Conservation (phyloP, 148 eudicot genomes). For the Salicornia ramosissima region DNA sequence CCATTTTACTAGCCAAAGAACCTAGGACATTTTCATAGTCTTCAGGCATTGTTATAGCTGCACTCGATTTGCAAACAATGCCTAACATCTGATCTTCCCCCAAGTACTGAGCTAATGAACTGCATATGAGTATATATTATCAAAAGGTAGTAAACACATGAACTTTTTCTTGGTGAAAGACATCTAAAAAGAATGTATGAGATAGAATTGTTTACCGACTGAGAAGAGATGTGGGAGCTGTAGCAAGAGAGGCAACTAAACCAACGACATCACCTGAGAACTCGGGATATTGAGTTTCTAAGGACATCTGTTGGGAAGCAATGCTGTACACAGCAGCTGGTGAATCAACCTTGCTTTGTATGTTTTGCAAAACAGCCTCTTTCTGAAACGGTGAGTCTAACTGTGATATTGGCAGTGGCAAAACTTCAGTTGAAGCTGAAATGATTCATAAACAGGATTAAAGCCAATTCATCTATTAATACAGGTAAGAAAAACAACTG, state of each 20-base stretch:
- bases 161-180: background rate
- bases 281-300: constrained; percentile 10
- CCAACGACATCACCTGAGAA: constrained; percentile 38
- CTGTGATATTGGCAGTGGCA: constrained; percentile 12
- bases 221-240: constrained; percentile 35
- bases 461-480: background rate
- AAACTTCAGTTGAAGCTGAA: constrained; percentile 28
- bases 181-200: background rate
- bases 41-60: constrained; percentile 30
- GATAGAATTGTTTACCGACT: constrained; percentile 39
- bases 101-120: constrained; percentile 50
- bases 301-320: constrained; percentile 18
- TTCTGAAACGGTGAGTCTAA: constrained; percentile 14
- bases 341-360: constrained; percentile 31
- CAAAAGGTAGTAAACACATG: background rate
- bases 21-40: constrained; percentile 31
- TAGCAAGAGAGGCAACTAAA: constrained; percentile 58
- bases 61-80: constrained; percentile 49
- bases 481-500: background rate
- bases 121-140: constrained; percentile 23
- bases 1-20: constrained; percentile 27
- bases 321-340: constrained; percentile 48
- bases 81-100: constrained; percentile 75
- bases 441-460: constrained; percentile 5
- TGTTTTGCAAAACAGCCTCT: constrained; percentile 29